Evolutionary conservation across 2,329 filamentous ascomycete species (phyloP), one percentile per base, ranked within the genome.

Genomic region (Trichoderma cornu-damae): DNA sequence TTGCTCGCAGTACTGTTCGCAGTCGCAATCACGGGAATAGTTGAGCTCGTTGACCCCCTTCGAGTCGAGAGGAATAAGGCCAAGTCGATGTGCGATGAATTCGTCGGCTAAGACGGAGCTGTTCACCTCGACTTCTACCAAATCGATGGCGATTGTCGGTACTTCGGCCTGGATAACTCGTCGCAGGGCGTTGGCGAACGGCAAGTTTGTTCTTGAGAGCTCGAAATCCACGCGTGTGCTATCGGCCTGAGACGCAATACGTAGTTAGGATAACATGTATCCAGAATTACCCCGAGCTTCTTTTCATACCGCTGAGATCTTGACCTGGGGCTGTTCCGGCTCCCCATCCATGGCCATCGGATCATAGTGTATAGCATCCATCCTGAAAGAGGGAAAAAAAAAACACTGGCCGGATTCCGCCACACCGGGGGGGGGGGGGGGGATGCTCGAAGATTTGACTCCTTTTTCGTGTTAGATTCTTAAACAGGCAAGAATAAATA

Each of bases 31-130:
- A 68, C 93, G 88, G 48, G 89, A 88, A 76, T 96, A 96, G 62
- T 88, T 80, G 61, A 97, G 82, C 66, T 87, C 81, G 63, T 92
- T 89, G 65, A 93, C 86, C 68, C 89, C 88, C 68, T 89, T 89
- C 58, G 90, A 89, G 70, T 88, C 86, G 47, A 99, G 83, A 1
- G 94, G 94, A 58, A 97, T 85, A 46, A 97, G 84, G 30, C 94
- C 93, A 12, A 99, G 82, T 44, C 93, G 88, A 73, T 97, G 93
- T 48, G 90, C 88, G 64, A 99, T 86, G 73, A 97, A 96, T 74
- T 99, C 93, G 73, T 99, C 93, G 60, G 93, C 89, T 12, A 97
- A 84, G 4, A 96, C 92, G n/a, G 92, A 95, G 58, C 88, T 96
- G 78, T 99, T 99, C 67, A 82, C 83, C 69, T 95, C 87, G 63